Conservation (phyloP, 1,139 yeast genomes). For the Nakaseomyces nivariensis region DNA sequence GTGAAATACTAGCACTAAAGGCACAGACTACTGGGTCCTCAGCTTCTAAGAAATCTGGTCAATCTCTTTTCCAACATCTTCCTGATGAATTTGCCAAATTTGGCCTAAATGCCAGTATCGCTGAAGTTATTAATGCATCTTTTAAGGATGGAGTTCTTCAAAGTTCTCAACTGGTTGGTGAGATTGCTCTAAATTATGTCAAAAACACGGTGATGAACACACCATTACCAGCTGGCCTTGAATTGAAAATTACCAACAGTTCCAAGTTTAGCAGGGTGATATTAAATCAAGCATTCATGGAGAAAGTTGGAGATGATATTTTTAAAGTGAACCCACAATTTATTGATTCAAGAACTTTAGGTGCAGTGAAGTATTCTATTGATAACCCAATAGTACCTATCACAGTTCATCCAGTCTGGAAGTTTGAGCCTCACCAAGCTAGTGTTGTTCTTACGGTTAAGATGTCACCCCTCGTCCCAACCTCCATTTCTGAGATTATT, state of each 20-base stretch:
- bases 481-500: constrained; percentile 35
- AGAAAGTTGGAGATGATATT: constrained; percentile 27
- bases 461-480: constrained; percentile 32
- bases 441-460: constrained; percentile 69
- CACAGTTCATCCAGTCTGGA: constrained; percentile 74
- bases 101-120: constrained; percentile 69
- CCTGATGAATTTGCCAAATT: constrained; percentile 27
- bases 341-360: constrained; percentile 50
- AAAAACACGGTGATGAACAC: constrained; percentile 25
- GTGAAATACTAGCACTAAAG: constrained; percentile 19
- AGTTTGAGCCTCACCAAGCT: constrained; percentile 74
- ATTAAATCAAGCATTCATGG: constrained; percentile 32
- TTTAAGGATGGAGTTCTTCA: constrained; percentile 54
- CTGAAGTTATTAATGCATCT: constrained; percentile 67
- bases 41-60: constrained; percentile 8
- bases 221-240: constrained; percentile 28
- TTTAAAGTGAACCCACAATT: constrained; percentile 30
- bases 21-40: constrained; percentile 31
- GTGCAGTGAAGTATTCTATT: constrained; percentile 64
- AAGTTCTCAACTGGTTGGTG: constrained; percentile 63
- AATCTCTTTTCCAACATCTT: constrained; percentile 38
- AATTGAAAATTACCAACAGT: constrained; percentile 27
- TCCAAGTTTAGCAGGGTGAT: constrained; percentile 28
- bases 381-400: constrained; percentile 49
- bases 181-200: constrained; percentile 62